Conservation (phyloP, 2,329 filamentous ascomycete genomes). For the Colletotrichum acutatum region DNA sequence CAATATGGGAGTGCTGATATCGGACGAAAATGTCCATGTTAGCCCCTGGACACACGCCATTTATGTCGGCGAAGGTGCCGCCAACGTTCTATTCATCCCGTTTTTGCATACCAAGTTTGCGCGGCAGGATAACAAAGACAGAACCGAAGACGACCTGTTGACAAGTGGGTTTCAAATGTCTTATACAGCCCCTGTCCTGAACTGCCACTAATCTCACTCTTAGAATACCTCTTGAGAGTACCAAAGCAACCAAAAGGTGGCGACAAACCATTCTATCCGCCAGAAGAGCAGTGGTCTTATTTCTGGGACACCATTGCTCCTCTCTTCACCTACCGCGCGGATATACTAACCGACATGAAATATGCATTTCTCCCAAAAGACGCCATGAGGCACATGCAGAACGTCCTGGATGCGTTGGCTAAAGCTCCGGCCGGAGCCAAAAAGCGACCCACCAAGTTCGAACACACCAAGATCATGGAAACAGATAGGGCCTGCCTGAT, state of each 20-base stretch:
- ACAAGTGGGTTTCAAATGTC: neutral
- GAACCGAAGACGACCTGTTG: slow-evolving; percentile 8
- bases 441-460: slow-evolving; percentile 48
- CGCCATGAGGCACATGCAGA: slow-evolving; percentile 59
- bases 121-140: neutral
- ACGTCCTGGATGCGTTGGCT: slow-evolving; percentile 38
- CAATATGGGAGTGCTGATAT: neutral
- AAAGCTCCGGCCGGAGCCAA: neutral
- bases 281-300: slow-evolving; percentile 52
- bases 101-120: neutral
- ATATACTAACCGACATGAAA: slow-evolving; percentile 65
- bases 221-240: slow-evolving; percentile 47
- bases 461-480: slow-evolving; percentile 40
- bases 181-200: neutral
- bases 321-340: slow-evolving; percentile 58
- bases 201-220: slow-evolving; percentile 40
- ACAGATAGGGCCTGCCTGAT: slow-evolving; percentile 66
- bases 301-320: slow-evolving; percentile 65
- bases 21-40: slow-evolving; percentile 20
- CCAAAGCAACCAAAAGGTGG: slow-evolving; percentile 45
- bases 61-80: slow-evolving; percentile 75
- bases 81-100: slow-evolving; percentile 76
- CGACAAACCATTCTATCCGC: slow-evolving; percentile 49
- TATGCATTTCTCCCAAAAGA: slow-evolving; percentile 57
- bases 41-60: slow-evolving; percentile 38